Evolutionary conservation across 1,284 basidiomycete genomes (phyloP), one percentile per base, ranked within the genome.

Genomic region (Cryptococcus hybrid): DNA sequence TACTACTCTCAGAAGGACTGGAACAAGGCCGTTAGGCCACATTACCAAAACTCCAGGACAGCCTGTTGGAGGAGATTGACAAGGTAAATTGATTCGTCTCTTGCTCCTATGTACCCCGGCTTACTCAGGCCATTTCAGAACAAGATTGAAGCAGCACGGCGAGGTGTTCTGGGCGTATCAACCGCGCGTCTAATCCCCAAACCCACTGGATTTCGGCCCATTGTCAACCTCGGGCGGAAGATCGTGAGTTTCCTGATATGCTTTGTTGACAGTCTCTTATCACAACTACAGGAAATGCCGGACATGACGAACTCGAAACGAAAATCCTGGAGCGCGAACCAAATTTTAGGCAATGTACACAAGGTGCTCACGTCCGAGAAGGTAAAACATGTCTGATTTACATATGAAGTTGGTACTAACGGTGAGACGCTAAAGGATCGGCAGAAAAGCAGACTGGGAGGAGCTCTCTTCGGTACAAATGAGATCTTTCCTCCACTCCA

Each of bases 1-100:
- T 99, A 95, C 74, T 99, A 96, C 71, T 84, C 92, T 7, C 92
- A 97, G 57, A 92, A 94, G 57, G 92, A 95, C 65, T 99, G 96
- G 96, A 80, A 83, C n/a, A 80, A 77, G 2, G 81, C 97, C 4
- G 93, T 90, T 55, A 79, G 81, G 2, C 96, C 96, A 0, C 81
- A 97, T 24, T 81, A 96, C 13, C 83, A 86, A 82, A 85, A 35
- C 82, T 98, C 40, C 85, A 70, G 47, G 43, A 53, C 2, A 67
- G 65, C 0, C 62, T 76, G 0, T 71, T 80, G 44, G 67, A 72
- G 39, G 60, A 70, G 47, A 55, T 80, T 5, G 58, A 63, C 13
- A 53, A 60, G n/a, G 78, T 76, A n/a, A 37, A 75, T 61, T 24
- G 37, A 34, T 51, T 43, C 7, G 36, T 12, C 34, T 5, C 45